A percentile compares a stretch with the other conserved stretches of the same genome.
Conservation (phyloP, 148 eudicot species). For the Suaeda aralocaspica region DNA sequence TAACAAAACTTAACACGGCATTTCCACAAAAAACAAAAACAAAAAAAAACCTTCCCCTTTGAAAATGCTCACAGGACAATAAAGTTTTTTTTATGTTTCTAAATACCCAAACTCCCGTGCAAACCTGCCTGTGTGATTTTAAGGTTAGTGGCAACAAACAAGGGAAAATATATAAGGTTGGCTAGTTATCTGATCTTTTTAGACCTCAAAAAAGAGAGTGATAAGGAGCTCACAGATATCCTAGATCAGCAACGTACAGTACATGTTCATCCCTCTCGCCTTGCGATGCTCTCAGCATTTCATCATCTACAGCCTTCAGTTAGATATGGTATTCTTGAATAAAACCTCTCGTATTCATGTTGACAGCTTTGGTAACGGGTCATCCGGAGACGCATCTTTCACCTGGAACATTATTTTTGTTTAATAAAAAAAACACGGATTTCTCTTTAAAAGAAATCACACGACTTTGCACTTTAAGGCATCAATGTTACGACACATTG, state of each 20-base stretch:
- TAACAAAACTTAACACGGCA: not conserved
- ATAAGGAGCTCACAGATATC: constrained; percentile 1
- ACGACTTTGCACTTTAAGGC: not conserved
- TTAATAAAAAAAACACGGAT: not conserved
- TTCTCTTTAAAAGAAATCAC: not conserved
- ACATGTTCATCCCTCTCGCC: constrained; percentile 89
- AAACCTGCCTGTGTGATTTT: not conserved
- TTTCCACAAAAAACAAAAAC: not conserved
- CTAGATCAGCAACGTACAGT: constrained; percentile 6
- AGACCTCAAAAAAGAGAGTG: not conserved
- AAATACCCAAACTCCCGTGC: too few relatives aligned
- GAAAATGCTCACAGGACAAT: not conserved
- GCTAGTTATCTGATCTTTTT: not conserved
- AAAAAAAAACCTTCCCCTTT: too few relatives aligned
- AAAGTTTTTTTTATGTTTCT: not conserved
- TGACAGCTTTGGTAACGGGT: constrained; percentile 76
- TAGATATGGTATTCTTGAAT: constrained; percentile 71
- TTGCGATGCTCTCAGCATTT: constrained; percentile 45
- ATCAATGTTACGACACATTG: not conserved
- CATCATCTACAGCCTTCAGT: constrained; percentile 65
- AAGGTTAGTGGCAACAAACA: not conserved
- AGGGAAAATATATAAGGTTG: not conserved
- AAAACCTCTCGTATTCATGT: constrained; percentile 87
- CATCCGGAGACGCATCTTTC: constrained; percentile 77
- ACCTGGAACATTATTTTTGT: constrained; percentile 41